These are phyloP conservation scores for Rhizopus sp. DNA, from an alignment of 371 early-diverging fungal species.

Conservation along the genomic window DNA sequence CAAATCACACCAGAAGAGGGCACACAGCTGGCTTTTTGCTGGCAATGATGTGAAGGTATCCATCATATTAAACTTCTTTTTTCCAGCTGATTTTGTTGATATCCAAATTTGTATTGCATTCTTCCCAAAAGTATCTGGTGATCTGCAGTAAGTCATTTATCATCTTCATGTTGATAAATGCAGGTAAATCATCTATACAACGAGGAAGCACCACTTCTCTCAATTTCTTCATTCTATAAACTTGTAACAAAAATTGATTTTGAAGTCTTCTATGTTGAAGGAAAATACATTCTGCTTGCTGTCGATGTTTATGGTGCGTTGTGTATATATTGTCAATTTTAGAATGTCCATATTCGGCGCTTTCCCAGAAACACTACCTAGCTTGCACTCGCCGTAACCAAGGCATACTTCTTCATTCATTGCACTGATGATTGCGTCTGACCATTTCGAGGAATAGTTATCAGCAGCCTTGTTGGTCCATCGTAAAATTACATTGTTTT, in stretches of 20 bases:
- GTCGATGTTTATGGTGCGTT: slow-evolving; percentile 8
- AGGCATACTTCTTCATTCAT: neutral
- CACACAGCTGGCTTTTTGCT: too few relatives aligned
- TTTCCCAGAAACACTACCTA: neutral
- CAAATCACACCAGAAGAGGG: neutral
- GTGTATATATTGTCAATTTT: slow-evolving; percentile 2
- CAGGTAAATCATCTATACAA: neutral
- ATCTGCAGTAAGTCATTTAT: slow-evolving; percentile 11
- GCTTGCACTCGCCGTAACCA: slow-evolving; percentile 9
- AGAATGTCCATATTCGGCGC: slow-evolving; percentile 4
- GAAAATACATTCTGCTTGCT: slow-evolving; percentile 3
- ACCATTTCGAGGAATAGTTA: slow-evolving; percentile 3
- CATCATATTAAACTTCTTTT: slow-evolving; percentile 37
- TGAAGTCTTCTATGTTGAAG: slow-evolving; percentile 7
- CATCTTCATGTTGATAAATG: slow-evolving; percentile 10
- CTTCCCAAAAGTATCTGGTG: slow-evolving; percentile 10
- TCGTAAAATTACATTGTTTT: slow-evolving; percentile 6
- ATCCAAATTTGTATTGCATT: slow-evolving; percentile 4
- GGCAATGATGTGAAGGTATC: too few relatives aligned
- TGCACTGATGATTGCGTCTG: slow-evolving; percentile 9
- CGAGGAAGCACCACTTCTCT: slow-evolving; percentile 1
- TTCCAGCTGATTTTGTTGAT: neutral
- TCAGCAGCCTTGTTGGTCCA: slow-evolving; percentile 12
- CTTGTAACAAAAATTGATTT: slow-evolving; percentile 8
- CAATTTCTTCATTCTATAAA: slow-evolving; percentile 2